Evolutionary conservation across 2,329 filamentous ascomycete species (phyloP), one percentile per base, ranked within the genome.

Genomic region (Arthrobotrys megalospora): DNA sequence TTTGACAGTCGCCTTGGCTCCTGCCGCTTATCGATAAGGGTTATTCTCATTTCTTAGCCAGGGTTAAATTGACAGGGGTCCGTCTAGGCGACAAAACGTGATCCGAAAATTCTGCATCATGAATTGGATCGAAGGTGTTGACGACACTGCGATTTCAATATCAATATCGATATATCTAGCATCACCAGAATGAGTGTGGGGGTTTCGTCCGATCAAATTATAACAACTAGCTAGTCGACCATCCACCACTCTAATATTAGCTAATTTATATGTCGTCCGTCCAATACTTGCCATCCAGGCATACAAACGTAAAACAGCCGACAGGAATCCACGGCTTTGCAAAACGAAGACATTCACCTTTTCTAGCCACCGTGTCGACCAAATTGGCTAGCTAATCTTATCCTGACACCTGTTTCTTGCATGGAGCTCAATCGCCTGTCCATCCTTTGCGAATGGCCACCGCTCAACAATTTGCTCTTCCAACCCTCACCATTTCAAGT

Each of bases 11-110:
- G 73, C 43, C 47, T 71, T 68, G 55, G 66, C 67, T 67, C 75
- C 62, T 78, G 62, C 75, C 62, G 8, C 52, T 72, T 78, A 78
- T 78, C 75, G 75, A 78, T 78, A 78, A 78, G 75, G 75, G 75
- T 45, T 78, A 34, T 53, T 45, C 12, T 19, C 0, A 24, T 36
- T 53, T 68, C 47, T 28, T 41, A 36, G n/a, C 48, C 55, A 76
- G 50, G 58, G 66, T 38, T 70, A 72, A 60, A 48, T 75, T 34
- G 36, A 53, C 70, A 75, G 70, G 70, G 70, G 53, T 75, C 32
- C 16, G 24, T 12, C 52, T n/a, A 38, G 12, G 50, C 50, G 8
- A 41, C 14, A 45, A 52, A 58, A 47, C 36, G 55, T 60, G 55
- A 60, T 43, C 34, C 11, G 34, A 60, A 58, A 60, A 60, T 11